Evolutionary conservation across 2,329 filamentous ascomycete genomes (phyloP), one percentile per base, ranked within the genome.

Genomic region (Truncatella angustata): DNA sequence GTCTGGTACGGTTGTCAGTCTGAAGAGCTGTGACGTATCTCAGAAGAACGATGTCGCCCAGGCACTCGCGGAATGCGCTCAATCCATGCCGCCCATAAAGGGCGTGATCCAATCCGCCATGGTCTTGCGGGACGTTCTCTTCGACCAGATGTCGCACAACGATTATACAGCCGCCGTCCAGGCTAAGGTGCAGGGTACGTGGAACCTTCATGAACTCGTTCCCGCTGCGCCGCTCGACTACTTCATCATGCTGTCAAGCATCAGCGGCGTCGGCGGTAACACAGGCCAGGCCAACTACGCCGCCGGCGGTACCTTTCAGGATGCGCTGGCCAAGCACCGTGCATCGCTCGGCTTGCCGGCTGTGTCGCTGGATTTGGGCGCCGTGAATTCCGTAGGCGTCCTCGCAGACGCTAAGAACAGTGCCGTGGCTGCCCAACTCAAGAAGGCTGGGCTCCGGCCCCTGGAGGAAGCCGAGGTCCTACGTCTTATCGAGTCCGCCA

Each of bases 21-120:
- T n/a, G n/a, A n/a, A n/a, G n/a, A n/a, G n/a, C n/a, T n/a, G n/a
- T n/a, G n/a, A n/a, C n/a, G n/a, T n/a, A n/a, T n/a, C n/a, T n/a
- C n/a, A n/a, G n/a, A n/a, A n/a, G n/a, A n/a, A 54, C 36, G 6
- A 60, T 62, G 59, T 56, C 60, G 2, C 71, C 72, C 1, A 65
- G 14, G 28, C 28, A n/a, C n/a, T n/a, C n/a, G n/a, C n/a, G n/a
- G n/a, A n/a, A n/a, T n/a, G n/a, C n/a, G n/a, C n/a, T n/a, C n/a
- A n/a, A n/a, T n/a, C n/a, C n/a, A n/a, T n/a, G n/a, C n/a, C n/a
- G n/a, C n/a, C n/a, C n/a, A n/a, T n/a, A n/a, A n/a, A n/a, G n/a
- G n/a, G n/a, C n/a, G n/a, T n/a, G n/a, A n/a, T n/a, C n/a, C n/a
- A n/a, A n/a, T n/a, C n/a, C n/a, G n/a, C n/a, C n/a, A n/a, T n/a